These are phyloP conservation scores for Fusarium solani-melongenae DNA, from an alignment of 2,329 filamentous ascomycete species.

Conservation along the genomic window DNA sequence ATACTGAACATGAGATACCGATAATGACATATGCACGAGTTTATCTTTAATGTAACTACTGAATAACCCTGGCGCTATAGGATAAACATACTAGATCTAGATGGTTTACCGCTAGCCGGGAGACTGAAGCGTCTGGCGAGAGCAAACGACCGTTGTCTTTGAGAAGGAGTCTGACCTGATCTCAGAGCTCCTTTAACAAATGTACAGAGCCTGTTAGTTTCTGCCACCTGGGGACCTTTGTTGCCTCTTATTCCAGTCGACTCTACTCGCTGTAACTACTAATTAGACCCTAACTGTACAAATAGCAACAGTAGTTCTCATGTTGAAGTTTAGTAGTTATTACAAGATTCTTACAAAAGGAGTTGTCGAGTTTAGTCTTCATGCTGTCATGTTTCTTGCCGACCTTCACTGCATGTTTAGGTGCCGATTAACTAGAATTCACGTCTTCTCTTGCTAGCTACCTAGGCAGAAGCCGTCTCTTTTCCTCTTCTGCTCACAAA, in stretches of 20 bases:
- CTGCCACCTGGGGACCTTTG: not conserved
- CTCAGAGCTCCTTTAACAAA: not conserved
- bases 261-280: not conserved
- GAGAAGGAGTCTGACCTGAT: not conserved
- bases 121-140: not conserved
- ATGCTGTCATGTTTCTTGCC: not conserved
- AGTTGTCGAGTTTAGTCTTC: not conserved
- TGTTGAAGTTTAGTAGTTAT: not conserved
- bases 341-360: not conserved
- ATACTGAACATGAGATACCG: not conserved
- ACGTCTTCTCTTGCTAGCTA: not conserved
- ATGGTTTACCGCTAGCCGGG: not conserved
- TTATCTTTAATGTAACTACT: not conserved
- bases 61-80: not conserved
- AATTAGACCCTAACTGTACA: not conserved
- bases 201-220: not conserved
- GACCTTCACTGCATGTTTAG: not conserved
- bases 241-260: not conserved
- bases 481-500: not conserved
- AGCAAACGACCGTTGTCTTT: not conserved
- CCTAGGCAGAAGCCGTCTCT: not conserved
- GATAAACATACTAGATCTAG: not conserved
- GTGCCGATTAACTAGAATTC: not conserved
- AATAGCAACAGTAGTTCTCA: not conserved
- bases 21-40: not conserved